Percentiles rank a stretch among this genome's conserved stretches.
These are phyloP conservation scores for Porodaedalea pini DNA, from an alignment of 1,284 basidiomycete genomes.

Conservation along the genomic window DNA sequence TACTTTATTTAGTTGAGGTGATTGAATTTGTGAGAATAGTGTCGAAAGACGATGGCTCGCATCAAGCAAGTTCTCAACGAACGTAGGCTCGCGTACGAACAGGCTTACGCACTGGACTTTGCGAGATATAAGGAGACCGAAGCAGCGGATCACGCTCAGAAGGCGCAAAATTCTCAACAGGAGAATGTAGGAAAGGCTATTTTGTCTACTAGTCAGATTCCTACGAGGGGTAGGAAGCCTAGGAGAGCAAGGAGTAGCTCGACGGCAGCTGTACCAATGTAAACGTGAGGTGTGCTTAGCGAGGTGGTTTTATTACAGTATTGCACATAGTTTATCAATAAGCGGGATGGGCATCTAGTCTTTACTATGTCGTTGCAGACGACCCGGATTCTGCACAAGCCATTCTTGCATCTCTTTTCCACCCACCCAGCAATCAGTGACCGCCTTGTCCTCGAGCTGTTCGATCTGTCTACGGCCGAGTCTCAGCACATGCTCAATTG, in stretches of 20 bases:
- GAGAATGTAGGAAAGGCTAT: not conserved
- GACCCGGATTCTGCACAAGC: conserved; percentile 33
- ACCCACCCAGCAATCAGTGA: conserved; percentile 65
- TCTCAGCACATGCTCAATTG: conserved; percentile 70
- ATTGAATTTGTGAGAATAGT: conserved; percentile 43
- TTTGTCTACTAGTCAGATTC: not conserved
- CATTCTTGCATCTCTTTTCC: conserved; percentile 64
- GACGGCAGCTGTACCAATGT: no score
- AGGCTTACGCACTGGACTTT: conserved; percentile 48
- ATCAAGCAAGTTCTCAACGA: conserved; percentile 95
- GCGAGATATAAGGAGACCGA: conserved; percentile 18
- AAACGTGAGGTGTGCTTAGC: no score
- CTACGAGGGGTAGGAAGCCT: not conserved
- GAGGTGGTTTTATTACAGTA: no score
- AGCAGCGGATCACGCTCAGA: not conserved
- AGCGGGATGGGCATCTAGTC: not conserved
- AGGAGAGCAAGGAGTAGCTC: not conserved
- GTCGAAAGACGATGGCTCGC: conserved; percentile 93
- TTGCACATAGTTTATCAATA: not conserved
- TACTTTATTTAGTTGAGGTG: conserved; percentile 12
- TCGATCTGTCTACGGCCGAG: conserved; percentile 63
- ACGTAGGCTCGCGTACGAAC: conserved; percentile 79
- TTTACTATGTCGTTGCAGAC: not conserved
- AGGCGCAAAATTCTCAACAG: not conserved
- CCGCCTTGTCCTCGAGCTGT: conserved; percentile 58